Percentiles rank a stretch among this genome's conserved stretches.
phyloP scores from a whole-genome alignment of 2,329 filamentous ascomycete genomes.

The Saccharata proteae region DNA sequence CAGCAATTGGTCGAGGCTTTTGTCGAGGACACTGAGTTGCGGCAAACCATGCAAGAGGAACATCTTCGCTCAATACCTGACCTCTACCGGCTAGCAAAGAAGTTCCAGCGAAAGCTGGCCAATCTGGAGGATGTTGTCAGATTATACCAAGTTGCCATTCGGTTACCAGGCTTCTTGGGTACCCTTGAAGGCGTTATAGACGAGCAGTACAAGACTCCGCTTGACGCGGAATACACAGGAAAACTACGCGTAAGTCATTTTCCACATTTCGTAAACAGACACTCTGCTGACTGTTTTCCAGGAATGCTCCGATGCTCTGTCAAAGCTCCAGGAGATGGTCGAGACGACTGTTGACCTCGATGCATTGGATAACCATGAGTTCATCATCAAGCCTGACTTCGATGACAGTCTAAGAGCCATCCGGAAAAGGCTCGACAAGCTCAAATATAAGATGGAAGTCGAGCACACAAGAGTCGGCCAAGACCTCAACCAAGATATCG shows the following conservation, averaged over 20 bases:
- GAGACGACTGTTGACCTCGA: constrained; percentile 96
- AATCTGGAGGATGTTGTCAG: constrained; percentile 92
- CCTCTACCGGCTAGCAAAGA: constrained; percentile 83
- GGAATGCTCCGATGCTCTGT: constrained; percentile 64
- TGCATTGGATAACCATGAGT: constrained; percentile 91
- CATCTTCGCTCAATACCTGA: constrained; percentile 89
- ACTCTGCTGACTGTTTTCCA: constrained; percentile 3
- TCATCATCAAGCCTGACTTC: constrained; percentile 97
- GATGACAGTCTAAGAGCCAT: constrained; percentile 83
- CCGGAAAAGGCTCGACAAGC: constrained; percentile 75
- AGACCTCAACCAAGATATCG: constrained; percentile 81
- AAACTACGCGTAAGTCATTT: constrained; percentile 48
- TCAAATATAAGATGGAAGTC: constrained; percentile 68
- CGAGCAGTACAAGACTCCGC: constrained; percentile 74
- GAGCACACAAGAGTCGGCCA: constrained; percentile 67
- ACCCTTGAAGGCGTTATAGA: constrained; percentile 93
- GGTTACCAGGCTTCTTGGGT: constrained; percentile 77
- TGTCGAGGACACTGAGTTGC: constrained; percentile 78
- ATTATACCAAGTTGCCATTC: constrained; percentile 87
- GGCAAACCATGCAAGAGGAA: constrained; percentile 94
- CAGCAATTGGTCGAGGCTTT: constrained; percentile 95
- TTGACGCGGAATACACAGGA: constrained; percentile 76
- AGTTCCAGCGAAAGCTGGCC: constrained; percentile 83
- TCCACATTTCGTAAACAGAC: constrained; percentile 1
- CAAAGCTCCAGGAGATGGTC: constrained; percentile 91